Conservation (phyloP, 2,329 filamentous ascomycete genomes). For the Hypomyces perniciosus region DNA sequence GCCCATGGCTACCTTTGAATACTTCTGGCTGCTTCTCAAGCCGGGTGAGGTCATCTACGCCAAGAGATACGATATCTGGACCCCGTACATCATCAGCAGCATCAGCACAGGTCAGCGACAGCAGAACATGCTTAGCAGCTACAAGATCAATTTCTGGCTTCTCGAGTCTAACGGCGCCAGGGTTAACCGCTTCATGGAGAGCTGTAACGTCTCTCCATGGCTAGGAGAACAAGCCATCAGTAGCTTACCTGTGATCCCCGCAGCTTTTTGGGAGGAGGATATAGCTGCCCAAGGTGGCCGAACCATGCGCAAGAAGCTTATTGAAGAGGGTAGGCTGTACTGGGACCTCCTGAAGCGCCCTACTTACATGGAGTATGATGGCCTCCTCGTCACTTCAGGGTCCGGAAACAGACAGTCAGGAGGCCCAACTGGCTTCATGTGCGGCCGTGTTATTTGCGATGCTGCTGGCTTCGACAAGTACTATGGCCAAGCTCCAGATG, state of each 20-base stretch:
- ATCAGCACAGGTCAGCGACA: constrained; percentile 18
- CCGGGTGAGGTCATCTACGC: constrained; percentile 41
- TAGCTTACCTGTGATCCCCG: constrained; percentile 37
- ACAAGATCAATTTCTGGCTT: constrained; percentile 37
- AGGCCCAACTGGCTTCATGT: constrained; percentile 32
- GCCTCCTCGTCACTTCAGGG: constrained; percentile 30
- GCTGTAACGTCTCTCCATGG: constrained; percentile 32
- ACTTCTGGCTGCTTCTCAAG: constrained; percentile 41
- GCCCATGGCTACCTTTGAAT: constrained; percentile 39
- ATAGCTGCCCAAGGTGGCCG: constrained; percentile 25
- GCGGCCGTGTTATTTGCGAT: constrained; percentile 38
- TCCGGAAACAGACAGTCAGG: constrained; percentile 19
- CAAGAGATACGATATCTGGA: constrained; percentile 35
- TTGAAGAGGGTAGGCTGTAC: constrained; percentile 37
- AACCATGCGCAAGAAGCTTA: constrained; percentile 31
- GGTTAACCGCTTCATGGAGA: constrained; percentile 33
- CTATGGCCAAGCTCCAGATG: constrained; percentile 23
- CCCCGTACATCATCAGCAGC: constrained; percentile 35
- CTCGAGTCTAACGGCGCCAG: constrained; percentile 29
- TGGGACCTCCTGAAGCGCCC: constrained; percentile 43
- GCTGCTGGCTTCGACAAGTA: constrained; percentile 36
- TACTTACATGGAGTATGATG: constrained; percentile 42
- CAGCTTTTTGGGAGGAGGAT: constrained; percentile 35
- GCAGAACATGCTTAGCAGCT: constrained; percentile 14
- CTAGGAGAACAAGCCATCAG: constrained; percentile 38